Conservation (phyloP, 2,329 filamentous ascomycete genomes). For the Pyricularia pennisetigena region DNA sequence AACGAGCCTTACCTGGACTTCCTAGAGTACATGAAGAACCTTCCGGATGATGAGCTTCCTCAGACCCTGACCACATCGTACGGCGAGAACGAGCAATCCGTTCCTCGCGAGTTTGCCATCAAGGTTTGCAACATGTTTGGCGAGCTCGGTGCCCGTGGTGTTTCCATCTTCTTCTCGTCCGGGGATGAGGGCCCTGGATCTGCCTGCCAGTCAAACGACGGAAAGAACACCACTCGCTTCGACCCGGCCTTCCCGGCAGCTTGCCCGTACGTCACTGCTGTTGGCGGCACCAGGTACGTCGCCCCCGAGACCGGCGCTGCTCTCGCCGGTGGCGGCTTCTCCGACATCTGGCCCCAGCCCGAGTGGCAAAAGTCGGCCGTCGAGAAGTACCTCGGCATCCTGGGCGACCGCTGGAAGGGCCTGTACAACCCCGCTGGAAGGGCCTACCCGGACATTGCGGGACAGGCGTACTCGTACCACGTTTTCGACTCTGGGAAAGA, state of each 20-base stretch:
- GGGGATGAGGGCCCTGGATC: conserved; percentile 41
- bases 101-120: conserved; percentile 38
- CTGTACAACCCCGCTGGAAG: conserved; percentile 35
- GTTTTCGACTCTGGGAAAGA: conserved; percentile 20
- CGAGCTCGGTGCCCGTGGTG: conserved; percentile 40
- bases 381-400: conserved; percentile 22
- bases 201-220: conserved; percentile 48
- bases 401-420: conserved; percentile 23
- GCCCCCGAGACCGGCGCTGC: conserved; percentile 28
- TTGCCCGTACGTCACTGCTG: conserved; percentile 57
- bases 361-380: conserved; percentile 33
- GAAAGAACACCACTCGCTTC: conserved; percentile 43
- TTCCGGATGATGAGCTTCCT: conserved; percentile 34
- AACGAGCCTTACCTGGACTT: conserved; percentile 51
- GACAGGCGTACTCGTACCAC: conserved; percentile 47
- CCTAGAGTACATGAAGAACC: conserved; percentile 36
- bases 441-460: conserved; percentile 40
- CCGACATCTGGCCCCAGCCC: conserved; percentile 34
- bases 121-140: conserved; percentile 44
- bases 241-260: conserved; percentile 52
- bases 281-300: conserved; percentile 44
- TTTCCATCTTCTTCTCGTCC: conserved; percentile 37
- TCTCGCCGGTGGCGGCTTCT: conserved; percentile 42
- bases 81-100: conserved; percentile 44
- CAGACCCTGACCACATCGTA: conserved; percentile 51